Evolutionary conservation across 352 stramenopile species (phyloP).

Genomic region (Phytopythium montanum): DNA sequence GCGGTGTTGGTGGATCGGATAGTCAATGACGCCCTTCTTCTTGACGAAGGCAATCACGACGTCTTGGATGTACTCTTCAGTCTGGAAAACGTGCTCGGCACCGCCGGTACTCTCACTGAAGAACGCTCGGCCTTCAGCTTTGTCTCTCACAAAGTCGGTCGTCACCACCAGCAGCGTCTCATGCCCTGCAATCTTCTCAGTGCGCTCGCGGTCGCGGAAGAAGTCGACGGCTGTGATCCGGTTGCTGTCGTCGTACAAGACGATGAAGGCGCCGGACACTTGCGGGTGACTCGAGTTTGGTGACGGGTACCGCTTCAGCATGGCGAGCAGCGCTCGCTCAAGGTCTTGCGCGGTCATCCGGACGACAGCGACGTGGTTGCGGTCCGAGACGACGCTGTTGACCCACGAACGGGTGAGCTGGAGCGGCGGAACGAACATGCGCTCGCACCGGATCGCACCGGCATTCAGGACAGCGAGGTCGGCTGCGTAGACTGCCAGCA

Average conservation of each 20-base stretch:
- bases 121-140: neutral
- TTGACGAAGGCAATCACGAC: neutral
- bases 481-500: neutral
- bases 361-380: neutral
- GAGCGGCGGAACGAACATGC: neutral
- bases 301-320: neutral
- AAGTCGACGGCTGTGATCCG: neutral
- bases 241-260: neutral
- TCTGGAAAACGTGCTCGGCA: neutral
- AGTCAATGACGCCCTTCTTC: neutral
- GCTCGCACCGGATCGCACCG: neutral
- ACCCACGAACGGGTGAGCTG: conserved; percentile 1
- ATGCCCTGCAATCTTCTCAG: neutral
- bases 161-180: conserved; percentile 2
- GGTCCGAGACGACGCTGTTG: neutral
- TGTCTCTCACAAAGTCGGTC: neutral
- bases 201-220: conserved; percentile 6
- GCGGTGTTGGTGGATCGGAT: neutral
- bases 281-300: conserved; percentile 2
- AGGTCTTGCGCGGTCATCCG: neutral
- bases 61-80: conserved; percentile 1
- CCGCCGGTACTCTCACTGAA: neutral
- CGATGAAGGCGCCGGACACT: neutral
- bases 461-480: neutral
- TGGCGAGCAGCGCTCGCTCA: neutral